Base-by-base conservation (phyloP, 2,329 filamentous ascomycete species). In the Allantophomopsis lycopodina region DNA sequence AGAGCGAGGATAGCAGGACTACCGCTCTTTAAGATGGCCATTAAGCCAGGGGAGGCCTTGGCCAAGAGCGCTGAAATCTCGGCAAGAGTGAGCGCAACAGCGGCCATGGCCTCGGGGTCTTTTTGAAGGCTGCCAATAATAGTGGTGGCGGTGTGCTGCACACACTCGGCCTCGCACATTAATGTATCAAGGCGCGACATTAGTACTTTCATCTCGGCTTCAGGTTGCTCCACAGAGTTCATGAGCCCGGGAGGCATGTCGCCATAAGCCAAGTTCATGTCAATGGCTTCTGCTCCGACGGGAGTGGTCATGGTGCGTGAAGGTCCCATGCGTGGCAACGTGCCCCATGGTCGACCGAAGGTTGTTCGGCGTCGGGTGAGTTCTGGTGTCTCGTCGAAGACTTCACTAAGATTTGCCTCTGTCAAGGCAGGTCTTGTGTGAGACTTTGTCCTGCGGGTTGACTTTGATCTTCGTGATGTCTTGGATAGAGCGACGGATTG, bases 261-360 rank as follows among this genome's bases (percentile, higher is more conserved):
- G 43, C 89, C 89, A 52, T 95, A 96, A 7, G 89, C 89, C 7
- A 96, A 68, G 55, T 94, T 72, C 83, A 94, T 87, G 54, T 95
- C 89, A 50, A 94, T 78, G 40, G 77, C 66, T 11, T 55, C 50
- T 16, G 16, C 15, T 12, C 33, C 38, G 20, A 55, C 46, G 2
- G 55, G 53, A 32, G 50, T 48, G 13, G 53, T 52, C 4, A 42
- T 44, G 3, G 44, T 43, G 15, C 40, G 40, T 6, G 49, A 4
- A 45, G 49, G 13, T 47, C 42, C 33, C 21, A 35, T 32, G 32
- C 44, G 39, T n/a, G 44, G 35, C 8, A 47, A 23, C 10, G 43
- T 40, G 23, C 37, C 44, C 4, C 36, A 38, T 11, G 40, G 37
- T 40, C 18, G 31, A 32, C 18, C 45, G 47, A 17, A 36, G 35